Conservation (phyloP, 345 rosid genomes). For the Populus ilicifolia region DNA sequence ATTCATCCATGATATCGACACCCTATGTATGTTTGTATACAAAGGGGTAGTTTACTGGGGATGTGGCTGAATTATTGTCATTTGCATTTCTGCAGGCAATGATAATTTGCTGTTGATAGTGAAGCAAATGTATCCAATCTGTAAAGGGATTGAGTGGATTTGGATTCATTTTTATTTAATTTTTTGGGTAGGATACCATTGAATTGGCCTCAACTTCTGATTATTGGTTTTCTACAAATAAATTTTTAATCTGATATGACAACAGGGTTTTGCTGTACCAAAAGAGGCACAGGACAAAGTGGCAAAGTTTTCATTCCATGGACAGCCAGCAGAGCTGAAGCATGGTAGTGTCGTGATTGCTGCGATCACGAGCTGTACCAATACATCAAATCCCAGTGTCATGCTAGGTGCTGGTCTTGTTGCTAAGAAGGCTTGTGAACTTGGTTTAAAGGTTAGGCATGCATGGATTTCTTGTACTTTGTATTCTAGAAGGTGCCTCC, state of each 20-base stretch:
- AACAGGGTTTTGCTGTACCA: conserved; percentile 86
- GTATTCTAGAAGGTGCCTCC: too few species aligned
- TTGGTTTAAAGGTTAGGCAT: conserved; percentile 73
- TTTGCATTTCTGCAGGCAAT: too few species aligned
- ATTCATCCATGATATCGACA: too few species aligned
- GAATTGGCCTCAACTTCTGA: not conserved
- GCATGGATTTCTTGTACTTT: not conserved
- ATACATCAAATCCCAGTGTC: conserved; percentile 32
- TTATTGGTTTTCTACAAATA: not conserved
- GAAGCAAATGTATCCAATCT: too few species aligned
- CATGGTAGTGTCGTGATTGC: conserved; percentile 35
- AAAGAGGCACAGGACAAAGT: conserved; percentile 76
- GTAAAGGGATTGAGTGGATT: too few species aligned
- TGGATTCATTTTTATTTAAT: too few species aligned
- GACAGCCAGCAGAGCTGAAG: conserved; percentile 38
- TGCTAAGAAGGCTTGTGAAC: conserved; percentile 70
- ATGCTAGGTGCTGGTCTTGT: conserved; percentile 38
- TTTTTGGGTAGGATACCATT: too few species aligned
- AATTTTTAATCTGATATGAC: too few species aligned
- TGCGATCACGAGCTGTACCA: conserved; percentile 35
- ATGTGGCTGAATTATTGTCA: too few species aligned
- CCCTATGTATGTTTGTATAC: too few species aligned
- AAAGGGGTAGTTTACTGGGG: too few species aligned
- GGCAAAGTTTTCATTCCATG: conserved; percentile 75
- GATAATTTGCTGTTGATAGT: too few species aligned